Evolutionary conservation across 2,329 filamentous ascomycete species (phyloP).

Genomic region (Aspergillus sclerotialis): DNA sequence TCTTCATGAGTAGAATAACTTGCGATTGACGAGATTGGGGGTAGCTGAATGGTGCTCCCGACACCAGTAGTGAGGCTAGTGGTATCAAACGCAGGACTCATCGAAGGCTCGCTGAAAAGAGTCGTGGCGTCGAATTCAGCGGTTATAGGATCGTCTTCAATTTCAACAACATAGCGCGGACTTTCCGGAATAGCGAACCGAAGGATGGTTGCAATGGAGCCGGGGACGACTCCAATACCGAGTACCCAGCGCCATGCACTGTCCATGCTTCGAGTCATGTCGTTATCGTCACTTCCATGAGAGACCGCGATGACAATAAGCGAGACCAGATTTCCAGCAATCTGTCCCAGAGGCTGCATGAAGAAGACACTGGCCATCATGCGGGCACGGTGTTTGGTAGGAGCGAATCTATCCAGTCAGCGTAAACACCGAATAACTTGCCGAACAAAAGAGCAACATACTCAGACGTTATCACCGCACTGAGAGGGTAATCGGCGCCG

Average conservation of each 20-base stretch:
- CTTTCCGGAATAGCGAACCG: conserved; percentile 62
- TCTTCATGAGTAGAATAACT: conserved; percentile 17
- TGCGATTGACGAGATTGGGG: conserved; percentile 17
- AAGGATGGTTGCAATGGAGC: conserved; percentile 57
- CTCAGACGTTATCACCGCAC: conserved; percentile 62
- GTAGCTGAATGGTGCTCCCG: too few species aligned
- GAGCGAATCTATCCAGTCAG: conserved; percentile 34
- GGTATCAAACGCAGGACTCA: conserved; percentile 11
- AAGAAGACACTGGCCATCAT: conserved; percentile 64
- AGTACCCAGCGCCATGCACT: conserved; percentile 62
- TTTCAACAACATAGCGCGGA: conserved; percentile 58
- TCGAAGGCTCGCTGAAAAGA: conserved; percentile 42
- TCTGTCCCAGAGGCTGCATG: conserved; percentile 63
- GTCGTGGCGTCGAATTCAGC: conserved; percentile 55
- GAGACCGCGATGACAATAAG: conserved; percentile 37
- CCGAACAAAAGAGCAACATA: conserved; percentile 32
- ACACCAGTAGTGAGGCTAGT: too few species aligned
- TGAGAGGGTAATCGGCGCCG: conserved; percentile 62
- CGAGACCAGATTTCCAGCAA: conserved; percentile 57
- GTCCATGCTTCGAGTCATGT: conserved; percentile 42
- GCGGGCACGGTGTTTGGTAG: conserved; percentile 56
- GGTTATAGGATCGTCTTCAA: conserved; percentile 54
- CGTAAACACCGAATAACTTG: background rate
- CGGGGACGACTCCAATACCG: conserved; percentile 58
- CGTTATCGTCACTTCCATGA: conserved; percentile 16